phyloP scores from a whole-genome alignment of 352 stramenopile genomes.

The Saprolegnia diclina region DNA sequence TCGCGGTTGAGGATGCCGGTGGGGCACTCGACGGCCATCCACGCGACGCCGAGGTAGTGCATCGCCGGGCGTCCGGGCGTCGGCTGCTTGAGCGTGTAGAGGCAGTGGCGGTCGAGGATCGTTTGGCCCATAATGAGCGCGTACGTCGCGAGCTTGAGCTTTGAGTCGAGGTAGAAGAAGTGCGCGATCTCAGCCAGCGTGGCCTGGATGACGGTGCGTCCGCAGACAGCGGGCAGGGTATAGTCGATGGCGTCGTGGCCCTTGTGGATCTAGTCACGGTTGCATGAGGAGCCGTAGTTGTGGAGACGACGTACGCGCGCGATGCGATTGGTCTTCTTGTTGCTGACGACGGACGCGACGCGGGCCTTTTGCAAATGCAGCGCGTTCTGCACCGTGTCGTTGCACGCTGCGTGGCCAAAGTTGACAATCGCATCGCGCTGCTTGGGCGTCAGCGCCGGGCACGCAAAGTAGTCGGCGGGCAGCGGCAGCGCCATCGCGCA shows the following conservation, averaged over 20 bases:
- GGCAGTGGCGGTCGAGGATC: constrained; percentile 65
- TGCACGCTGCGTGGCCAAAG: constrained; percentile 69
- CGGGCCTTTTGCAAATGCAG: constrained; percentile 50
- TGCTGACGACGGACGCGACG: constrained; percentile 59
- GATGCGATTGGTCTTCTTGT: constrained; percentile 43
- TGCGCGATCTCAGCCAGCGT: constrained; percentile 71
- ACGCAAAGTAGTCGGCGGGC: constrained; percentile 60
- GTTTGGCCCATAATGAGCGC: constrained; percentile 27
- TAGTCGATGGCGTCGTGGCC: not conserved
- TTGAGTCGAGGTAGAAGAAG: constrained; percentile 74
- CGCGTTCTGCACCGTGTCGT: constrained; percentile 79
- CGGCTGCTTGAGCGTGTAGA: constrained; percentile 46
- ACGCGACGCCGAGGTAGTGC: constrained; percentile 72
- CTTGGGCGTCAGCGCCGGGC: constrained; percentile 51
- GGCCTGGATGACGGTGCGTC: constrained; percentile 57
- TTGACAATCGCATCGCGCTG: constrained; percentile 62
- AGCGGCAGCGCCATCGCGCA: constrained; percentile 38
- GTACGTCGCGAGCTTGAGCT: constrained; percentile 36
- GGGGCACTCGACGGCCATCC: constrained; percentile 63
- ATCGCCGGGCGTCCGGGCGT: constrained; percentile 42
- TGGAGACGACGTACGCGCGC: no score
- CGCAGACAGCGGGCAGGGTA: constrained; percentile 34
- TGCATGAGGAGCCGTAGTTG: no score
- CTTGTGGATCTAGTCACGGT: not conserved
- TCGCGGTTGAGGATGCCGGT: constrained; percentile 70